Evolutionary conservation across 768 basidiomycete genomes (phyloP), one percentile per base, ranked within the genome.

Genomic region (Termitomyces sp.): DNA sequence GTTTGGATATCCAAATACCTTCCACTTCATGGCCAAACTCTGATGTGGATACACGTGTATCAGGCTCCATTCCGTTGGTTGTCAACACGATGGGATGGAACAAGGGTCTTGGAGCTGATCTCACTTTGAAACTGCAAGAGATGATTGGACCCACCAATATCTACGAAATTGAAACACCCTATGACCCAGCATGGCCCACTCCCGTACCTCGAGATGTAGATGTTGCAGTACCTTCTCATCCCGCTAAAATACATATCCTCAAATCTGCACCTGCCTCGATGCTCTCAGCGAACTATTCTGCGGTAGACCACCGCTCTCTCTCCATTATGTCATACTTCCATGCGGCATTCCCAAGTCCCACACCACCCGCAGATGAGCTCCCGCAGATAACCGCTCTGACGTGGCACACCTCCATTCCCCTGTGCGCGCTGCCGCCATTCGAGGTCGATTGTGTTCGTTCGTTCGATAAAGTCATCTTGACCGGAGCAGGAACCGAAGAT

Each of bases 71-170:
- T 5, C 96, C 96, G 0, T 82, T 98, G 18, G 84, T 98, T 16
- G 82, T 98, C 55, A 99, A 98, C 69, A 98, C 92, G 0, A 95
- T 96, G 86, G 96, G 96, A 2, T 99, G 96, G 96, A 83, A 83
- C 5, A 98, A 95, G 70, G 96, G 96, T 7, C 83, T 97, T 3
- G 96, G 96, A 3, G 87, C 85, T 16, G 91, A 96, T 65, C 74
- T 98, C 12, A 82, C 85, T 2, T 69, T 69, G 14, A 82, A 82
- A 61, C 87, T 99, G 50, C 87, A 95, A 64, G 81, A 81, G 10
- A 73, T 86, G 36, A 73, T 85, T 5, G 76, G 81, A 26, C 83
- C 91, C 0, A 83, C 84, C 0, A 75, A 83, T 58, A 71, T 89
- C 26, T 91, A 83, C 72, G 76, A 81, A 41, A 71, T 86, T 57